These are phyloP conservation scores for Casuarina glauca DNA, from an alignment of 306 rosid genomes.

Conservation along the genomic window DNA sequence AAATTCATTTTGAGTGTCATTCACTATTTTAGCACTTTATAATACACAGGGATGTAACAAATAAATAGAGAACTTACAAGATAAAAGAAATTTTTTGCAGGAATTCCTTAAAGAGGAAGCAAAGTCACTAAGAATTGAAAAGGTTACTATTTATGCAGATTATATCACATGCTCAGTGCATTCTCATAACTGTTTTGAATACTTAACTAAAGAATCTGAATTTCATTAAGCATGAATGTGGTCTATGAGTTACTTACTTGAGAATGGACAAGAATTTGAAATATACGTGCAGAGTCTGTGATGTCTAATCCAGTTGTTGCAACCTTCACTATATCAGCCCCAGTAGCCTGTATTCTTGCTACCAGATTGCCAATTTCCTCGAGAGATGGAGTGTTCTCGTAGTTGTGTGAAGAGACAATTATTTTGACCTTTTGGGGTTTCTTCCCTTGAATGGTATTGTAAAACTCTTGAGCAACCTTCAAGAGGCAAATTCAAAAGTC, in stretches of 20 bases:
- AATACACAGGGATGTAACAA: neutral
- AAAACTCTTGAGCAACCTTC: constrained; percentile 61
- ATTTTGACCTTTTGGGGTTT: constrained; percentile 54
- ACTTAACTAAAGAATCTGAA: neutral
- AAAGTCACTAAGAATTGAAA: neutral
- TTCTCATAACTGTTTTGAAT: neutral
- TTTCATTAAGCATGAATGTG: neutral
- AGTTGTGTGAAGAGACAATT: constrained; percentile 73
- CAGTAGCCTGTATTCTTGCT: constrained; percentile 58
- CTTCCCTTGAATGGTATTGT: constrained; percentile 38
- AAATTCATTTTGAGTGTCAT: constrained; percentile 17
- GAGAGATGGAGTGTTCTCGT: constrained; percentile 48
- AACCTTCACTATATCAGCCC: constrained; percentile 70
- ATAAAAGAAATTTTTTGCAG: neutral
- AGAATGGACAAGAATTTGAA: constrained; percentile 58
- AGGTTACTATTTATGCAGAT: neutral
- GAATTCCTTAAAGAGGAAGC: neutral
- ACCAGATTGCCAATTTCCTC: constrained; percentile 63
- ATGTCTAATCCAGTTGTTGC: constrained; percentile 71
- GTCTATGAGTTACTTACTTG: constrained; percentile 40
- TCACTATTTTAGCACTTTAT: neutral
- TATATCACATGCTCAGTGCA: neutral
- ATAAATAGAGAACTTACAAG: neutral
- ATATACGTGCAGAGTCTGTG: constrained; percentile 50
- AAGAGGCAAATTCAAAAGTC: constrained; percentile 4